Evolutionary conservation across 177 flowering plant species (phyloP).

Genomic region (Vitis hybrid): DNA sequence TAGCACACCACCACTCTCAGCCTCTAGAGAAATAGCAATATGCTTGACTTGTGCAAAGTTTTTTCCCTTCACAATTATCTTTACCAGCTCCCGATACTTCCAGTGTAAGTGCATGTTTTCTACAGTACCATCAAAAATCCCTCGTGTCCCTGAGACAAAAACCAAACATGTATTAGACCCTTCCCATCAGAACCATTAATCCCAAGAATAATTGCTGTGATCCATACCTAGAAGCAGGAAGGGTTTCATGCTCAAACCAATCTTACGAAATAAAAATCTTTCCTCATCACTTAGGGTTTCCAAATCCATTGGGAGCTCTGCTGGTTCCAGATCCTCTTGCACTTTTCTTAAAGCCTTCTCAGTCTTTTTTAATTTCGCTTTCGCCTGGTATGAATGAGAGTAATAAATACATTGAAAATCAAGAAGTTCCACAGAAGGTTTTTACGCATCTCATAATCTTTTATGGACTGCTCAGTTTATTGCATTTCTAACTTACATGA

Average conservation of each 20-base stretch:
- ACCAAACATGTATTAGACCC: not conserved
- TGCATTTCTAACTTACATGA: constrained; percentile 48
- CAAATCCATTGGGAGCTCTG: constrained; percentile 74
- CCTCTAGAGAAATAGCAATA: constrained; percentile 78
- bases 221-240: constrained; percentile 73
- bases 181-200: not conserved
- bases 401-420: not conserved
- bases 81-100: constrained; percentile 86
- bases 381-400: constrained; percentile 47
- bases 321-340: constrained; percentile 59
- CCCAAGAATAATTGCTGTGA: not conserved
- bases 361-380: constrained; percentile 61
- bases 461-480: not conserved
- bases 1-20: constrained; percentile 92
- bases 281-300: constrained; percentile 85
- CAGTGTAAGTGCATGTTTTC: constrained; percentile 97
- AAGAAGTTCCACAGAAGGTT: not conserved
- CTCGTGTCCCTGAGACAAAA: constrained; percentile 65
- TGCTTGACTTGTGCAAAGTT: constrained; percentile 71
- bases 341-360: constrained; percentile 70
- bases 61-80: constrained; percentile 66
- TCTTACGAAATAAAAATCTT: constrained; percentile 73
- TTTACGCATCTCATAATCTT: not conserved
- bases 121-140: constrained; percentile 77
- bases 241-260: constrained; percentile 88